A percentile compares a stretch with the other conserved stretches of the same genome.
These are phyloP conservation scores for Pyronema omphalodes DNA, from an alignment of 495 filamentous ascomycete species.

Conservation along the genomic window DNA sequence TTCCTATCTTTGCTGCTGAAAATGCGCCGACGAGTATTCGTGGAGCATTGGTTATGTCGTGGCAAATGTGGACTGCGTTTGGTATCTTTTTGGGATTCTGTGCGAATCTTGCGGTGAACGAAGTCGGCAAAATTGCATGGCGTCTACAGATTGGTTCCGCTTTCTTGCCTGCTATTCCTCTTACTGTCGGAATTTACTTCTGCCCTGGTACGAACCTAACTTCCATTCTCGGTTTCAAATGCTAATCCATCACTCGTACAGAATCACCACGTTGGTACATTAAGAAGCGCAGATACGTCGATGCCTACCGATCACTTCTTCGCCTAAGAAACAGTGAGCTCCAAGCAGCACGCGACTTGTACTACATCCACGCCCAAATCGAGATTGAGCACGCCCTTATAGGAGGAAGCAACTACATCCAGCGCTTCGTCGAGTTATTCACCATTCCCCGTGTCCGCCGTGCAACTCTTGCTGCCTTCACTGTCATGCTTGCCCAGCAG, in stretches of 20 bases:
- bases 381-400: constrained; percentile 52
- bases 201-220: constrained; percentile 33
- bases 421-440: constrained; percentile 47
- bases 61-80: constrained; percentile 65
- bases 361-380: constrained; percentile 55
- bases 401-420: constrained; percentile 30
- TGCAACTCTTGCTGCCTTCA: constrained; percentile 48
- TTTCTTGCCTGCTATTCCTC: constrained; percentile 50
- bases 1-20: constrained; percentile 63
- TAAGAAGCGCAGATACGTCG: constrained; percentile 40
- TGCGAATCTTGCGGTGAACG: constrained; percentile 48
- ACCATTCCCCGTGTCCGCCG: constrained; percentile 60
- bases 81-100: constrained; percentile 60
- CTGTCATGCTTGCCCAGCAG: constrained; percentile 68
- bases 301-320: constrained; percentile 47
- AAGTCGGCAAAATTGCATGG: constrained; percentile 36
- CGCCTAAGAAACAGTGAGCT: constrained; percentile 46
- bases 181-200: constrained; percentile 46
- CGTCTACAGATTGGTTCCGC: constrained; percentile 70
- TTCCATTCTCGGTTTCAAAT: background rate
- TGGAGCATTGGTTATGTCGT: constrained; percentile 58
- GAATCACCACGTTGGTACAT: constrained; percentile 48
- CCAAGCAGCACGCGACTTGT: constrained; percentile 66
- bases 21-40: constrained; percentile 49
- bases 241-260: background rate